These are phyloP conservation scores for Carallia brachiata DNA, from an alignment of 345 rosid species.

Conservation along the genomic window DNA sequence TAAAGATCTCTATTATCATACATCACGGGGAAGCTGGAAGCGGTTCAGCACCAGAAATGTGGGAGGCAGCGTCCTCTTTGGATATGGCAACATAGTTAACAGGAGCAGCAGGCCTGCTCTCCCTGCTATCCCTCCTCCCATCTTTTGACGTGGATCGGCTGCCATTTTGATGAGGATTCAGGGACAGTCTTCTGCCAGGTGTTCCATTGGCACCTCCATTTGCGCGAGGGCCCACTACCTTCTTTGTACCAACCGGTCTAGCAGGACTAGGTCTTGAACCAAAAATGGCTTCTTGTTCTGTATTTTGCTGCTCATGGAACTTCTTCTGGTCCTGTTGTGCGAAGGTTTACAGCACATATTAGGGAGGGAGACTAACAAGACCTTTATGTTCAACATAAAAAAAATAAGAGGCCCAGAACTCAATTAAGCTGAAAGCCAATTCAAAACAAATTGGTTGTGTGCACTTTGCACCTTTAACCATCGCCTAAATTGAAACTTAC, in stretches of 20 bases:
- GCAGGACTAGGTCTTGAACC: constrained; percentile 87
- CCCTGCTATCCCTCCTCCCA: constrained; percentile 59
- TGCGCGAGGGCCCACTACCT: constrained; percentile 72
- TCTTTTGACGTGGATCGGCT: constrained; percentile 61
- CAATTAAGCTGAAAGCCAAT: background rate
- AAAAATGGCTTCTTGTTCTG: constrained; percentile 70
- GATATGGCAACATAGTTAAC: constrained; percentile 58
- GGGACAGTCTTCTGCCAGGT: constrained; percentile 69
- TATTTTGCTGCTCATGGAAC: constrained; percentile 67
- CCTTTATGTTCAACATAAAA: background rate
- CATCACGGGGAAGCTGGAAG: constrained; percentile 66
- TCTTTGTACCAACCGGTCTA: constrained; percentile 59
- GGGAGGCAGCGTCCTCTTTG: constrained; percentile 70
- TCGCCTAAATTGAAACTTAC: constrained; percentile 33
- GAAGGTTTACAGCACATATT: background rate
- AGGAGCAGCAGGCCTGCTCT: constrained; percentile 59
- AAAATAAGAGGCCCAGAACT: background rate
- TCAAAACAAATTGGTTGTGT: background rate
- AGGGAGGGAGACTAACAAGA: background rate
- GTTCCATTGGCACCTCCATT: constrained; percentile 78
- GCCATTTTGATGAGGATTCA: constrained; percentile 75
- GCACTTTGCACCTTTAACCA: background rate
- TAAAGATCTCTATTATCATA: constrained; percentile 18
- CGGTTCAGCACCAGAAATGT: constrained; percentile 60
- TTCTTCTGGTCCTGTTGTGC: constrained; percentile 72